Evolutionary conservation across 129 eudicot species (phyloP).

Genomic region (Centaurea solstitialis): DNA sequence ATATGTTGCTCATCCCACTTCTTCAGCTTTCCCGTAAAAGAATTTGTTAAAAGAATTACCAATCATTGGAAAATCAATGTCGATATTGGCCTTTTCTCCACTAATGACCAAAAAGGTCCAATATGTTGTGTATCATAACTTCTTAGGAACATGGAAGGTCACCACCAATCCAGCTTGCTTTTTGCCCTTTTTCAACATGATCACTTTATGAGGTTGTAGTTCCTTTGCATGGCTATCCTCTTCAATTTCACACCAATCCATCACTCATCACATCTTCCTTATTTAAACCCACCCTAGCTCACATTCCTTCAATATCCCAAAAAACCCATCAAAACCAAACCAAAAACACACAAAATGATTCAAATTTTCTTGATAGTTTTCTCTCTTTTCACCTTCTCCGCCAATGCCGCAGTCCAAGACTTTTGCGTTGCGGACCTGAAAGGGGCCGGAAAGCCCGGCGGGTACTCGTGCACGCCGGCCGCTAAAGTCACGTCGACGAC

Average conservation of each 20-base stretch:
- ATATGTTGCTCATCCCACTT: background rate
- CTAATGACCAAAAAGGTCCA: slow-evolving; percentile 28
- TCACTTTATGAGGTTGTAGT: slow-evolving; percentile 17
- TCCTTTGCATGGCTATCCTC: slow-evolving; percentile 22
- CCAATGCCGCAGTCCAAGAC: slow-evolving; percentile 60
- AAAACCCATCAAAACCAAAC: slow-evolving; percentile 7
- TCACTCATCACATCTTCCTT: slow-evolving; percentile 16
- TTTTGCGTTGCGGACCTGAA: slow-evolving; percentile 75
- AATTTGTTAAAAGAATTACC: background rate
- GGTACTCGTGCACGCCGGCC: slow-evolving; percentile 68
- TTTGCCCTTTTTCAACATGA: slow-evolving; percentile 8
- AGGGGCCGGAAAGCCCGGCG: slow-evolving; percentile 66
- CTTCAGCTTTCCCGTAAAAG: background rate
- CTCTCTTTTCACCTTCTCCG: slow-evolving; percentile 39
- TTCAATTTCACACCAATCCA: slow-evolving; percentile 12
- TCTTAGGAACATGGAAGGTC: slow-evolving; percentile 29
- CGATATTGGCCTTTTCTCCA: background rate
- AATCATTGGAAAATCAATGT: slow-evolving; percentile 17
- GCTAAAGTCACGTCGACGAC: slow-evolving; percentile 56
- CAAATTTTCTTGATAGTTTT: slow-evolving; percentile 37
- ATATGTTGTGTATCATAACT: slow-evolving; percentile 17
- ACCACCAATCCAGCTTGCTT: slow-evolving; percentile 34
- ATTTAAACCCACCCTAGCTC: slow-evolving; percentile 16
- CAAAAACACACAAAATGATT: slow-evolving; percentile 31
- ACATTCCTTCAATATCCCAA: slow-evolving; percentile 11